A percentile compares a stretch with the other conserved stretches of the same genome.
Evolutionary conservation across 2,329 filamentous ascomycete genomes (phyloP).

Genomic region (Blastomyces percursus): DNA sequence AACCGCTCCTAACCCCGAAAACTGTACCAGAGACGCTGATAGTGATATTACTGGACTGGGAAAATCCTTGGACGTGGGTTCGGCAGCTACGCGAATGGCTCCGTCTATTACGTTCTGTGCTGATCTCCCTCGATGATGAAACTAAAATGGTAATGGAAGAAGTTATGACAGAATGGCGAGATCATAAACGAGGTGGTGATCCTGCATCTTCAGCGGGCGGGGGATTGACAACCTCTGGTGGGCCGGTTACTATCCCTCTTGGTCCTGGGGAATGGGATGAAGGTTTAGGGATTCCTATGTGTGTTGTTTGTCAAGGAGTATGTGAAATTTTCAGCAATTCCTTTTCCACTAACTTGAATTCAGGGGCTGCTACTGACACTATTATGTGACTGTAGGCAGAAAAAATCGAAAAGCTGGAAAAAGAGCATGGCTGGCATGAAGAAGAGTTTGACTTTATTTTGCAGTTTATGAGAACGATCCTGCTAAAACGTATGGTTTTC

Average conservation of each 20-base stretch:
- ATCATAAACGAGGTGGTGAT: slow-evolving; percentile 55
- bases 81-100: slow-evolving; percentile 84
- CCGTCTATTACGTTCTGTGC: slow-evolving; percentile 64
- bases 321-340: slow-evolving; percentile 21
- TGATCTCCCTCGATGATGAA: slow-evolving; percentile 61
- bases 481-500: slow-evolving; percentile 59
- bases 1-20: slow-evolving; percentile 71
- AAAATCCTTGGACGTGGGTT: slow-evolving; percentile 85
- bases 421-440: slow-evolving; percentile 86
- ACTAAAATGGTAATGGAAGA: slow-evolving; percentile 80
- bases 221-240: slow-evolving; percentile 49
- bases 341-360: not conserved
- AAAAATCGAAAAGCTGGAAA: slow-evolving; percentile 82
- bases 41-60: slow-evolving; percentile 91
- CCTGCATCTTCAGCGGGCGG: slow-evolving; percentile 45
- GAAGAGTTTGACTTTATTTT: slow-evolving; percentile 93
- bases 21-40: slow-evolving; percentile 78
- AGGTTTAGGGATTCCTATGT: slow-evolving; percentile 72
- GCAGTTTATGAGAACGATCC: slow-evolving; percentile 79
- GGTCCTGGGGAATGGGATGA: slow-evolving; percentile 92
- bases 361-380: slow-evolving; percentile 16
- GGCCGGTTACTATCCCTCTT: slow-evolving; percentile 60
- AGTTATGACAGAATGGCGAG: slow-evolving; percentile 67
- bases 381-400: slow-evolving; percentile 48
- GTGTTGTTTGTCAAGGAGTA: slow-evolving; percentile 93